phyloP scores from a whole-genome alignment of 2,329 filamentous ascomycete genomes.

The Epichloe elymi region DNA sequence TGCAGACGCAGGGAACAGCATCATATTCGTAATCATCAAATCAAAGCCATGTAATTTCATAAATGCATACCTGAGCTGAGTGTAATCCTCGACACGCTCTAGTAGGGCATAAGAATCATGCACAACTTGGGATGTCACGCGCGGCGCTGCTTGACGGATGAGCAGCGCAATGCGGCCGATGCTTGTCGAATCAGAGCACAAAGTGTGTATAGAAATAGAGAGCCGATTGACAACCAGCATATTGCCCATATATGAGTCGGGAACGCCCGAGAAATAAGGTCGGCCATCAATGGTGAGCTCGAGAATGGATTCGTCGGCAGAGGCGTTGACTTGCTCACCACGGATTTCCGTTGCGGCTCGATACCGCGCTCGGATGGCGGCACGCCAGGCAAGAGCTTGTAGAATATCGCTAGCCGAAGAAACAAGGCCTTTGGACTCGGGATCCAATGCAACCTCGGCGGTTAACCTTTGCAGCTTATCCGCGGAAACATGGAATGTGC shows the following conservation, averaged over 20 bases:
- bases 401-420: slow-evolving; percentile 24
- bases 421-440: slow-evolving; percentile 12
- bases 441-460: slow-evolving; percentile 14
- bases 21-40: slow-evolving; percentile 18
- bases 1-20: slow-evolving; percentile 16
- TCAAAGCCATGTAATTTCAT: not conserved
- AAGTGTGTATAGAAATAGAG: slow-evolving; percentile 11
- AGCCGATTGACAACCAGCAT: slow-evolving; percentile 16
- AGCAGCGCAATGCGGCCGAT: slow-evolving; percentile 13
- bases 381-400: slow-evolving; percentile 27
- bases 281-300: slow-evolving; percentile 21
- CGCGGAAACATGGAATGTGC: slow-evolving; percentile 18
- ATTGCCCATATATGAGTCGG: slow-evolving; percentile 17
- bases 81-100: slow-evolving; percentile 15
- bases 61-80: not conserved
- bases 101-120: slow-evolving; percentile 17
- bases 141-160: slow-evolving; percentile 13
- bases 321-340: slow-evolving; percentile 6
- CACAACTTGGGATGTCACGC: slow-evolving; percentile 14
- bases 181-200: slow-evolving; percentile 16
- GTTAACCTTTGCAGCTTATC: slow-evolving; percentile 18
- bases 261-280: slow-evolving; percentile 18
- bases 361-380: slow-evolving; percentile 21
- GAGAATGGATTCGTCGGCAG: slow-evolving; percentile 18
- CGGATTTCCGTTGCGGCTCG: slow-evolving; percentile 16